These are phyloP conservation scores for Alternaria sp. DNA, from an alignment of 2,329 filamentous ascomycete species.

Conservation along the genomic window DNA sequence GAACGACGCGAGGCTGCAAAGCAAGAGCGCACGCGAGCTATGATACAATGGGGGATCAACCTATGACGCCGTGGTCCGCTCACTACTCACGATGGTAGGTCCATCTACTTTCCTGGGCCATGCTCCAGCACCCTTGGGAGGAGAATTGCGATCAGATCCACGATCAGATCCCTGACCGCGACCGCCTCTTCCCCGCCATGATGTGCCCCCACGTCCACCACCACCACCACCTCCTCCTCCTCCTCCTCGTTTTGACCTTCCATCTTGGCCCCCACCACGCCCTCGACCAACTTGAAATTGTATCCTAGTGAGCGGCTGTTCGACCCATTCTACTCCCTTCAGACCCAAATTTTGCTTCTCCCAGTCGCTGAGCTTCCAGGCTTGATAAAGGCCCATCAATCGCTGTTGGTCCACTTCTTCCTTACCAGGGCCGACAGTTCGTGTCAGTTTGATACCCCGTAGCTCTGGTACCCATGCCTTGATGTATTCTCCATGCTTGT, in stretches of 20 bases:
- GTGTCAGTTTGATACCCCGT: slow-evolving; percentile 55
- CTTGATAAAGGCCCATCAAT: slow-evolving; percentile 71
- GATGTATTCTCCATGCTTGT: slow-evolving; percentile 73
- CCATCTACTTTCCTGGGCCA: slow-evolving; percentile 16
- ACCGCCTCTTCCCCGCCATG: slow-evolving; percentile 26
- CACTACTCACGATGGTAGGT: slow-evolving; percentile 26
- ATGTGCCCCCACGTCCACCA: slow-evolving; percentile 7
- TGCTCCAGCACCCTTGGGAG: slow-evolving; percentile 16
- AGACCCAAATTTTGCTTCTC: slow-evolving; percentile 67
- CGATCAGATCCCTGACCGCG: slow-evolving; percentile 7
- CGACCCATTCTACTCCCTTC: slow-evolving; percentile 68
- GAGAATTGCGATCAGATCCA: slow-evolving; percentile 15
- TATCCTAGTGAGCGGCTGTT: slow-evolving; percentile 61
- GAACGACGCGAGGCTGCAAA: slow-evolving; percentile 2
- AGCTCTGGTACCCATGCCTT: slow-evolving; percentile 78
- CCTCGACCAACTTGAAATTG: slow-evolving; percentile 49
- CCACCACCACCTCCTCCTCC: slow-evolving; percentile 3
- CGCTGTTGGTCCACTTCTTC: slow-evolving; percentile 49
- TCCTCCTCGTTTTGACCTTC: slow-evolving; percentile 19
- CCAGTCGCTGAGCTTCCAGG: slow-evolving; percentile 69
- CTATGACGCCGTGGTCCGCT: not conserved
- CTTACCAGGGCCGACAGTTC: slow-evolving; percentile 23
- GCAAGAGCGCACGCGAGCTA: slow-evolving; percentile 2
- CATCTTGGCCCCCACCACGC: slow-evolving; percentile 20
- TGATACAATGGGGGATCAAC: not conserved